Evolutionary conservation across 1,284 basidiomycete species (phyloP), one percentile per base, ranked within the genome.

Genomic region (Coniferiporia weirii): DNA sequence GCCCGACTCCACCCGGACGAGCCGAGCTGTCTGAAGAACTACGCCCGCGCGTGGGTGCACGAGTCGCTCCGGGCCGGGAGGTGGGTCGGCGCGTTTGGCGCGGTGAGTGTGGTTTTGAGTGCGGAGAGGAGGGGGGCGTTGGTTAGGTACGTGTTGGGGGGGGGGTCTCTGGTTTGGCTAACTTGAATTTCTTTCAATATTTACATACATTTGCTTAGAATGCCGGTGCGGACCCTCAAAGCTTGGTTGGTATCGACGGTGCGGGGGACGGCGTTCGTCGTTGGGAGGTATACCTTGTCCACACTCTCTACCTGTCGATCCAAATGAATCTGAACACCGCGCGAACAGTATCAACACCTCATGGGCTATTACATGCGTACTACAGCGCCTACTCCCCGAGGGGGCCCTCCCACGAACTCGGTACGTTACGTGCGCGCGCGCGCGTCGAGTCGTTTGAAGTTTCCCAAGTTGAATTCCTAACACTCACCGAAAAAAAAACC

Each of bases 1-100:
- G 45, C 57, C 17, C 54, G 52, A 15, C 54, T 64, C 10, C 63
- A 64, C 34, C 63, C 63, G 9, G 15, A 20, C 12, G 56, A 61
- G 12, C 47, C 61, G 9, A 64, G 63, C 34, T 64, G 63, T 46
- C n/a, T 57, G 10, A 56, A 59, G 36, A 64, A 61, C 22, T 64
- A 54, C 36, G 17, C 54, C 6, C 47, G 40, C 9, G 60, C 63
- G n/a, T 62, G 56, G 43, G 5, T 60, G 17, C 35, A 46, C 19
- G 56, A 62, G 46, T 61, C 52, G 1, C 44, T 53, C 13, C 15
- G 50, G 19, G 57, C 61, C 7, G 47, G 48, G 5, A 43, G 44
- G 35, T 64, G 63, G 63, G 57, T 64, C 12, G 61, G 53, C 2
- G 54, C 38, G 2, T 54, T 64, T 20, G 43, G 56, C 44, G 57